Evolutionary conservation across 495 filamentous ascomycete genomes (phyloP), one percentile per base, ranked within the genome.

Genomic region (Penicillium arizonense): DNA sequence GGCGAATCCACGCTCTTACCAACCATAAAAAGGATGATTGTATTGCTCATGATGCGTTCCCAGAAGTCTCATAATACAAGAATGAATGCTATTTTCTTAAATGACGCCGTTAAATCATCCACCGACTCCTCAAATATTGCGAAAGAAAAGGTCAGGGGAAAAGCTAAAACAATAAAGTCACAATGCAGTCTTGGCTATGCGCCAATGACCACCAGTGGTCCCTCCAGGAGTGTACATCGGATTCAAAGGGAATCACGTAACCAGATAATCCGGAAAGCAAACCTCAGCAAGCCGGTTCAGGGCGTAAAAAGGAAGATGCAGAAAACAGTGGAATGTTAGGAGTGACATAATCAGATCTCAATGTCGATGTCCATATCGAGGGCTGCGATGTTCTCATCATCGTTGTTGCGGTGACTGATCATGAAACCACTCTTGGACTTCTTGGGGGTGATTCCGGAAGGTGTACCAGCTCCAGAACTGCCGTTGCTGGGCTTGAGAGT

Each of bases 351-450:
- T 55, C 69, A 82, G 50, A 90, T 88, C 23, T 90, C 86, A 50
- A 90, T 83, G 49, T 94, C 89, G 59, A 94, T 88, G 10, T 87
- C 90, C 54, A 95, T 68, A 67, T 93, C 89, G 65, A 93, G 70
- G 12, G 85, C 80, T 0, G 85, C 89, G 62, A 95, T 90, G 55
- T 91, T 87, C 64, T 93, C 89, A 57, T 95, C 90, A 49, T 91
- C 88, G 71, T 84, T 87, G 46, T 91, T 81, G 16, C 86, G 84
- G 61, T 85, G 82, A 42, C 84, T 79, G 50, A 91, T 86, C 33
- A 80, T 78, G 52, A 88, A 69, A 6, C 85, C 85, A 32, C 77
- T 82, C 55, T 82, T 79, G 44, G 67, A 70, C 55, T 79, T 78
- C 70, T 84, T 81, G 57, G 79, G 74, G 2, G 78, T 78, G 23